Base-by-base conservation (phyloP, 78 protist genomes). In the Speleostelium caveatum region DNA sequence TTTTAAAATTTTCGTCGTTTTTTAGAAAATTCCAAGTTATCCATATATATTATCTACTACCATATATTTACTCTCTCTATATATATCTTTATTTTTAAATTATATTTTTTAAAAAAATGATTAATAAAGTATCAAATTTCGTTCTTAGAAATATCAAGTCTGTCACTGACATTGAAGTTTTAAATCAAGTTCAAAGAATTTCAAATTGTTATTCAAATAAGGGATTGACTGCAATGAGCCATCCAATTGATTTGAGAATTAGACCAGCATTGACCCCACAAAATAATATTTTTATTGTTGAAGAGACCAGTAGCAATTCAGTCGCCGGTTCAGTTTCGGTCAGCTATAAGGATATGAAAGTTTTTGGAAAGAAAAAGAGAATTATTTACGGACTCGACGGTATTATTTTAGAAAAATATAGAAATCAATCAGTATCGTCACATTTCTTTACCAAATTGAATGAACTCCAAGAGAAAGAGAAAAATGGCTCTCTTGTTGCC, bases 161-260 rank as follows among this genome's bases (percentile, higher is more conserved):
- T n/a, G n/a, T n/a, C n/a, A n/a, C n/a, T n/a, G n/a, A n/a, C n/a
- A n/a, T n/a, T n/a, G n/a, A n/a, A n/a, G n/a, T n/a, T n/a, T n/a
- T n/a, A n/a, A 49, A 12, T 49, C 55, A 49, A 49, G 56, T 73
- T 30, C 79, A 61, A 55, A 14, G 79, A 24, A 22, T 73, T 2
- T 65, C 79, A 32, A 32, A 38, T 22, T 33, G 66, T 1, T 14
- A 22, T 19, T 28, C 17, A 12, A 17, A 16, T 35, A 3, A 73
- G 1, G 21, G 21, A 26, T 56, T 73, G 12, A 35, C 22, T 2
- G 66, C 58, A 36, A 24, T 73, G 17, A 30, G 45, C 1, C 79
- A 73, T 56, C 79, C 79, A 55, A 58, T 56, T 3, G 32, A 14
- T 19, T 73, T 58, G 12, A 73, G 51, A 1, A 21, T 73, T 12